Base-by-base conservation (phyloP, 805 yeast species). In the Ascoidea asiatica region DNA sequence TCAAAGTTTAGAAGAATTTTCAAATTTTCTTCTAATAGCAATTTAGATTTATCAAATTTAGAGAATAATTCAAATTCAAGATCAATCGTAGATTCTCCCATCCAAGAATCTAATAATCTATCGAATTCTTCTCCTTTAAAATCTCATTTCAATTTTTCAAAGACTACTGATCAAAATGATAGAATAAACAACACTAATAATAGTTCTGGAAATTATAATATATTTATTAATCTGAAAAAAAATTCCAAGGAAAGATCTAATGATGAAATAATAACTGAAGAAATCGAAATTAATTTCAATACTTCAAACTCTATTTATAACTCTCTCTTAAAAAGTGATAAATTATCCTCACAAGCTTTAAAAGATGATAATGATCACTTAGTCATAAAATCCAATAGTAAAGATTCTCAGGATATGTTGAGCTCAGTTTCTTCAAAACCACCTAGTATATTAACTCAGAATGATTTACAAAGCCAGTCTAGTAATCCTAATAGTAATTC, bases 1-100 rank as follows among this genome's bases (percentile, higher is more conserved):
- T 46, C 58, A 19, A 59, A 55, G 40, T 52, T 57, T 40, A 57
- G 53, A 44, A 56, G 53, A 38, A 43, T 61, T 22, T 57, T 60
- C 46, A 59, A 56, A 41, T 56, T 57, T 39, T 50, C 53, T 39
- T 51, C 54, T 6, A 45, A 22, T 39, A 36, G 44, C 13, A 39
- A 41, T 21, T 41, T 40, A 19, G 53, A 48, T 4, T 44, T 43
- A 21, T n/a, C n/a, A n/a, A n/a, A n/a, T n/a, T n/a, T n/a, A n/a
- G n/a, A n/a, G n/a, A n/a, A n/a, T n/a, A n/a, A n/a, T n/a, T n/a
- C n/a, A n/a, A n/a, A n/a, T n/a, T n/a, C n/a, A n/a, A n/a, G n/a
- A n/a, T n/a, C n/a, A n/a, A n/a, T n/a, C n/a, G n/a, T n/a, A n/a
- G n/a, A n/a, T n/a, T n/a, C n/a, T n/a, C n/a, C n/a, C n/a, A n/a